These are phyloP conservation scores for Benincasa hispida DNA, from an alignment of 306 rosid genomes.

Conservation along the genomic window DNA sequence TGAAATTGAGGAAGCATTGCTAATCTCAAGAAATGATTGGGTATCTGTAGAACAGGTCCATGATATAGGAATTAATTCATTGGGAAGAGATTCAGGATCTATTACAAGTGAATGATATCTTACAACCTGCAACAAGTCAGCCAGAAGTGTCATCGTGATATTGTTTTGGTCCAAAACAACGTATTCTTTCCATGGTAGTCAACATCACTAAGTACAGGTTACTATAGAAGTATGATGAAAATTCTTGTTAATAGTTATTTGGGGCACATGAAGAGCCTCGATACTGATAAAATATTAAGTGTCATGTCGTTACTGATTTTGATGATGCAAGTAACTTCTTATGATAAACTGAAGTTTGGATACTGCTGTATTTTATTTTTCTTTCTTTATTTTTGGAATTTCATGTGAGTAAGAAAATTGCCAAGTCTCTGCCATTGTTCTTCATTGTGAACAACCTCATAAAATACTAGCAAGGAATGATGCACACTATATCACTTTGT, in stretches of 20 bases:
- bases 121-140: constrained; percentile 65
- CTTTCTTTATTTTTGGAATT: not conserved
- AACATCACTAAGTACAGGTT: not conserved
- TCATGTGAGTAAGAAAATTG: not conserved
- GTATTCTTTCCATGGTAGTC: not conserved
- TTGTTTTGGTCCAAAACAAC: not conserved
- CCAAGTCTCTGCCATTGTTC: not conserved
- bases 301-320: not conserved
- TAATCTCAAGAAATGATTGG: constrained; percentile 39
- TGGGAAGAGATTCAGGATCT: constrained; percentile 75
- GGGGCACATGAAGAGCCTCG: not conserved
- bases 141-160: not conserved
- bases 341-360: not conserved
- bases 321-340: not conserved
- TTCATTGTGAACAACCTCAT: not conserved
- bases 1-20: constrained; percentile 21
- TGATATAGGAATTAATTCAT: constrained; percentile 85
- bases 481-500: not conserved
- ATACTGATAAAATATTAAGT: not conserved
- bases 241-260: not conserved
- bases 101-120: constrained; percentile 95
- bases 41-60: constrained; percentile 65
- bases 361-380: not conserved
- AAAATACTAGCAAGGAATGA: not conserved
- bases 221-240: not conserved